Base-by-base conservation (phyloP, 2,329 filamentous ascomycete genomes). In the Annulohypoxylon truncatum region DNA sequence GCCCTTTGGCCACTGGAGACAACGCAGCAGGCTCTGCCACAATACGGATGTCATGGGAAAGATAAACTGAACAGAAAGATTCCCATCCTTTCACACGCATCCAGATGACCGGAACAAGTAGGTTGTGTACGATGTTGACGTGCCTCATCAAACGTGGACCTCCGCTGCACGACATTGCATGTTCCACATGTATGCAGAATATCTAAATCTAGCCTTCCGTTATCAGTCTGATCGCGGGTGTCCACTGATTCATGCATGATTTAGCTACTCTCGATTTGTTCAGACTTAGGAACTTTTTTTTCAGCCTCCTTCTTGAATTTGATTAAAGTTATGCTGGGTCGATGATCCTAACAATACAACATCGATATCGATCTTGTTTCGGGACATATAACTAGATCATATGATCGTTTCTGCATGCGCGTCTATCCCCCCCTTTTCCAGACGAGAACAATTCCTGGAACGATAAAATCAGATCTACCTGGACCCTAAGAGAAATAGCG, bases 141-240 rank as follows among this genome's bases (percentile, higher is more conserved):
- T 68, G 66, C 68, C 61, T 69, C 64, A 70, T 67, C 58, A 61
- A 71, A 68, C 69, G 67, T 70, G 69, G 69, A 63, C 69, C 64
- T 65, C 62, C 44, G 64, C 69, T 71, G 69, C 69, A 71, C 64
- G 69, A 71, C 69, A 71, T 71, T 63, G 65, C 69, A 70, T 71
- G 69, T 67, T 65, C 66, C 65, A 69, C 68, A 71, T 68, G 62
- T 66, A 66, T 69, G 67, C 64, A 70, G 61, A 68, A 62, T 67
- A 68, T 69, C 64, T 64, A 46, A 70, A 70, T 70, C 64, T 69
- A 64, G 61, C 61, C 48, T 60, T 69, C 64, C 61, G 58, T 33
- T 68, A 54, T 33, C 40, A 59, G 53, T 60, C 64, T 64, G 51
- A 59, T 60, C 58, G 48, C 62, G 64, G 67, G 42, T 64, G 66